Conservation (phyloP, 2,329 filamentous ascomycete genomes). For the Scytalidium lignicola region DNA sequence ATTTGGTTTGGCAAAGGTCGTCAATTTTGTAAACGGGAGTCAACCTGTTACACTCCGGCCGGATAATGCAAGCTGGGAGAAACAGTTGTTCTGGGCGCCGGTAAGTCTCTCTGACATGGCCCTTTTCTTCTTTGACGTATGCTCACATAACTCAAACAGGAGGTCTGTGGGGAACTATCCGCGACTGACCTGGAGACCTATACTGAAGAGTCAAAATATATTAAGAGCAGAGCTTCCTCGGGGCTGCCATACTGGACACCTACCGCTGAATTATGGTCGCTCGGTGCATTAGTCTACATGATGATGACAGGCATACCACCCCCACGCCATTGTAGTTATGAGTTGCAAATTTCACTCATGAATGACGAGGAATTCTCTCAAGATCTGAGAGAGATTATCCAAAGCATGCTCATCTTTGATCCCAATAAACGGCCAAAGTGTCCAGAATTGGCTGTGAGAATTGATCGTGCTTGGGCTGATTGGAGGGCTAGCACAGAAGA, state of each 20-base stretch:
- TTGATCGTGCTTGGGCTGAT: slow-evolving; percentile 14
- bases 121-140: not conserved
- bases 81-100: slow-evolving; percentile 21
- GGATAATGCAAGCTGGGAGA: slow-evolving; percentile 9
- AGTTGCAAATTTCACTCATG: slow-evolving; percentile 22
- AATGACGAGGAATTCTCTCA: slow-evolving; percentile 18
- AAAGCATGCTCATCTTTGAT: slow-evolving; percentile 15
- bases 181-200: not conserved
- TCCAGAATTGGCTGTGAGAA: slow-evolving; percentile 11
- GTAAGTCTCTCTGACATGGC: slow-evolving; percentile 9
- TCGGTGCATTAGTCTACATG: slow-evolving; percentile 23
- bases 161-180: slow-evolving; percentile 17
- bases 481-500: slow-evolving; percentile 19
- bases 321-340: slow-evolving; percentile 14
- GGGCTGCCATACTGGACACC: slow-evolving; percentile 8
- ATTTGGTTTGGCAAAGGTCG: slow-evolving; percentile 32
- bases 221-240: not conserved
- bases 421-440: slow-evolving; percentile 13
- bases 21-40: slow-evolving; percentile 10
- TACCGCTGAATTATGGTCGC: slow-evolving; percentile 19
- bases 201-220: not conserved
- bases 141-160: slow-evolving; percentile 10
- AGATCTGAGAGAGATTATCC: slow-evolving; percentile 16
- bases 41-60: slow-evolving; percentile 11
- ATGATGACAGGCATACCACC: slow-evolving; percentile 28